A percentile compares a stretch with the other conserved stretches of the same genome.
Conservation (phyloP, 192 early-diverging fungal genomes). For the Podila horticola region DNA sequence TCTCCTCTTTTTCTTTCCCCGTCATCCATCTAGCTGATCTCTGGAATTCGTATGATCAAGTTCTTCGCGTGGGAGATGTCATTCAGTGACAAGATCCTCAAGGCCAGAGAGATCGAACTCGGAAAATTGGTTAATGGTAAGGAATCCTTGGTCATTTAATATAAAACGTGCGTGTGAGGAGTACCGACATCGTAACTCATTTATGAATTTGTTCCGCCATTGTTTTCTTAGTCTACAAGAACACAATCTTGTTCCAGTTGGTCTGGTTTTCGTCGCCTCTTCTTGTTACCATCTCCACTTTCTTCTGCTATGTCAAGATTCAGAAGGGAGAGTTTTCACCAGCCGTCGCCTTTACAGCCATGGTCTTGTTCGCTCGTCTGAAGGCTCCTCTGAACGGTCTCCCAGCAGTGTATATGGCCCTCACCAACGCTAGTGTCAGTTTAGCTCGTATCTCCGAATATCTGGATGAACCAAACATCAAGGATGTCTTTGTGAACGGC, state of each 20-base stretch:
- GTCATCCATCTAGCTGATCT: slow-evolving; percentile 63
- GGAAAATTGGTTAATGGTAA: slow-evolving; percentile 58
- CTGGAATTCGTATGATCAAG: slow-evolving; percentile 93
- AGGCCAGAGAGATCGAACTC: slow-evolving; percentile 58
- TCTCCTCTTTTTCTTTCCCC: not conserved
- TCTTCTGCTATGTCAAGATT: slow-evolving; percentile 63
- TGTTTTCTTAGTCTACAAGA: slow-evolving; percentile 32
- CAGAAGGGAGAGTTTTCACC: slow-evolving; percentile 69
- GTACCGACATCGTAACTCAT: not conserved
- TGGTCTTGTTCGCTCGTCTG: slow-evolving; percentile 70
- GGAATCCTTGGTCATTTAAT: not conserved
- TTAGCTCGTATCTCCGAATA: slow-evolving; percentile 56
- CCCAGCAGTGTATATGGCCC: slow-evolving; percentile 53
- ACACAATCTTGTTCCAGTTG: slow-evolving; percentile 44
- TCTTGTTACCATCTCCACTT: slow-evolving; percentile 68
- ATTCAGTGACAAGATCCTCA: slow-evolving; percentile 71
- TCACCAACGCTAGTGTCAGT: slow-evolving; percentile 57
- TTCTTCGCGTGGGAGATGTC: slow-evolving; percentile 82
- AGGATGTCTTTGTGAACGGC: slow-evolving; percentile 49
- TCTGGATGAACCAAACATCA: slow-evolving; percentile 63
- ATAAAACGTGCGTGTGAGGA: not conserved
- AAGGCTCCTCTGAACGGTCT: slow-evolving; percentile 61
- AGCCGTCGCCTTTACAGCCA: slow-evolving; percentile 78
- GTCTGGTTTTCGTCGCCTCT: slow-evolving; percentile 64
- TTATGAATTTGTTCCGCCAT: not conserved